phyloP scores from a whole-genome alignment of 2,329 filamentous ascomycete genomes.

The Exserohilum turcica region DNA sequence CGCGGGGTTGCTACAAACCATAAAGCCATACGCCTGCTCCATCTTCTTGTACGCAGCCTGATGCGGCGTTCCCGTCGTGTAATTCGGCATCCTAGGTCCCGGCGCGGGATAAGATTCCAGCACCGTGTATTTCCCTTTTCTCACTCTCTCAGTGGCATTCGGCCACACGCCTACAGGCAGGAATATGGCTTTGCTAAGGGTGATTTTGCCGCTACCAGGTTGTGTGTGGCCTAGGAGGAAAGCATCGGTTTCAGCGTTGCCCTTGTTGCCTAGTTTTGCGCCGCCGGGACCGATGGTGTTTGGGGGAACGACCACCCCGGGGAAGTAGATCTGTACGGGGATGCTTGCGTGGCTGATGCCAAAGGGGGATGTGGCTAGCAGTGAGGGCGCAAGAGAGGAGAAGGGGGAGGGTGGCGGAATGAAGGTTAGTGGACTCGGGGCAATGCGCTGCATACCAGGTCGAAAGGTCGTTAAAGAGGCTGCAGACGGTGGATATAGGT shows the following conservation, averaged over 20 bases:
- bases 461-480: conserved; percentile 1
- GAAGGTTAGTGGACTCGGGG: conserved; percentile 13
- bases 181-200: conserved; percentile 31
- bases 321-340: conserved; percentile 41
- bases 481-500: background rate
- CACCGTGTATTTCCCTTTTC: conserved; percentile 14
- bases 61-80: conserved; percentile 15
- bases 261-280: conserved; percentile 6
- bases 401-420: conserved; percentile 11
- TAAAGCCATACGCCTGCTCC: conserved; percentile 21
- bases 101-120: conserved; percentile 32
- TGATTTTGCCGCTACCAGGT: conserved; percentile 12
- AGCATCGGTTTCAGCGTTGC: conserved; percentile 31
- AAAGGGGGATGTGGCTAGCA: conserved; percentile 24
- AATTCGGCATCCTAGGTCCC: background rate
- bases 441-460: conserved; percentile 21
- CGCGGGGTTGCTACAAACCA: conserved; percentile 3
- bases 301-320: conserved; percentile 22
- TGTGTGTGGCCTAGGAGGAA: conserved; percentile 34
- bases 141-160: conserved; percentile 21
- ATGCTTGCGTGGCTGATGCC: conserved; percentile 8
- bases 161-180: conserved; percentile 29
- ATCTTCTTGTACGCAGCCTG: conserved; percentile 28
- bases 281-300: conserved; percentile 15
- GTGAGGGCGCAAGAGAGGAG: conserved; percentile 11